Conservation (phyloP, 345 rosid species). For the Acer yangbiense region DNA sequence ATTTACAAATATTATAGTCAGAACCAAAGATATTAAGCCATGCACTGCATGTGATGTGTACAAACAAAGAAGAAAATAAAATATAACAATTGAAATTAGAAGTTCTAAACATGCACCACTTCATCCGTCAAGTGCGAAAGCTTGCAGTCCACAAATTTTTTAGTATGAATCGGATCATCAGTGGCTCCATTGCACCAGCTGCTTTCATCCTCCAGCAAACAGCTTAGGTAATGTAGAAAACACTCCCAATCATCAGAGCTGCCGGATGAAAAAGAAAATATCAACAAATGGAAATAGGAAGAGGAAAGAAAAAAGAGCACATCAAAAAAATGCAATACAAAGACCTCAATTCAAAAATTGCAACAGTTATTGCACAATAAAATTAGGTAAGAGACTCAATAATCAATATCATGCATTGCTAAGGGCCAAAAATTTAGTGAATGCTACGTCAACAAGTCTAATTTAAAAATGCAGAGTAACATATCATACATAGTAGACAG, state of each 20-base stretch:
- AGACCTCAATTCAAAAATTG: neutral
- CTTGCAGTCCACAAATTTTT: conserved; percentile 53
- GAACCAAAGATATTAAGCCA: conserved; percentile 15
- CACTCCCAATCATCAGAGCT: conserved; percentile 99
- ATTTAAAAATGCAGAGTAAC: neutral
- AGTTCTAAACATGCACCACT: conserved; percentile 51
- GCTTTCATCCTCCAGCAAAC: conserved; percentile 86
- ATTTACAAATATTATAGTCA: conserved; percentile 23
- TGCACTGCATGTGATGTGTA: conserved; percentile 8
- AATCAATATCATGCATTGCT: neutral
- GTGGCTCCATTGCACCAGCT: conserved; percentile 51
- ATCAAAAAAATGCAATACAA: conserved; percentile 7
- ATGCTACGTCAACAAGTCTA: neutral
- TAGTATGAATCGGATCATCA: conserved; percentile 47
- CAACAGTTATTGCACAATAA: neutral
- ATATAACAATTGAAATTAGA: conserved; percentile 19
- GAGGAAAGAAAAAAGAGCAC: conserved; percentile 9
- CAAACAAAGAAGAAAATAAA: neutral
- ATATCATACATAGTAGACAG: neutral
- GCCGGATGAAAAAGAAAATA: conserved; percentile 43
- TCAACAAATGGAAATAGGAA: conserved; percentile 29
- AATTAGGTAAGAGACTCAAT: neutral
- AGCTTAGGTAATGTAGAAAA: conserved; percentile 87
- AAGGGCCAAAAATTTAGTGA: neutral
- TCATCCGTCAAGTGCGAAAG: conserved; percentile 70